Evolutionary conservation across 2,329 filamentous ascomycete species (phyloP).

Genomic region (Arthroderma sp.): DNA sequence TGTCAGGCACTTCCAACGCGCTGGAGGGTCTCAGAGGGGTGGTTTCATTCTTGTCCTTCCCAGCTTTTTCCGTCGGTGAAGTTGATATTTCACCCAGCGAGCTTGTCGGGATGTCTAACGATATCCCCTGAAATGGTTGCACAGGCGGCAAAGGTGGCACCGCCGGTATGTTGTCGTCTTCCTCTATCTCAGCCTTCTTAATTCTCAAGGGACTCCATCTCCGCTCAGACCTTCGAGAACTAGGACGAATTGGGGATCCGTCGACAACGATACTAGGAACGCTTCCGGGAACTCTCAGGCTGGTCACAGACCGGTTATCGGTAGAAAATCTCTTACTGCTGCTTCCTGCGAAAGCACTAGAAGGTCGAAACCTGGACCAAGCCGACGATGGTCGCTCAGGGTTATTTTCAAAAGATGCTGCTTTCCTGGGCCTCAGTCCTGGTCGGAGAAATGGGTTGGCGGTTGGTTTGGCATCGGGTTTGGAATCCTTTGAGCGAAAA

Average conservation of each 20-base stretch:
- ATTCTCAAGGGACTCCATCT: slow-evolving; percentile 27
- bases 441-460: too few species aligned
- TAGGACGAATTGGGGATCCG: slow-evolving; percentile 21
- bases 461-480: too few species aligned
- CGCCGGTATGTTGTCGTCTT: slow-evolving; percentile 20
- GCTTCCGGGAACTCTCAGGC: slow-evolving; percentile 20
- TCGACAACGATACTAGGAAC: slow-evolving; percentile 30
- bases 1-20: not conserved
- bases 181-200: slow-evolving; percentile 21
- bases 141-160: slow-evolving; percentile 15
- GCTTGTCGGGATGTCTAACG: slow-evolving; percentile 43
- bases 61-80: slow-evolving; percentile 28
- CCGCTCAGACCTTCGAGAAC: slow-evolving; percentile 32
- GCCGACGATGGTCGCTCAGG: slow-evolving; percentile 1
- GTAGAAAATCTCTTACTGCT: slow-evolving; percentile 4
- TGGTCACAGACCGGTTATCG: slow-evolving; percentile 15
- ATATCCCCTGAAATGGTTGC: slow-evolving; percentile 35
- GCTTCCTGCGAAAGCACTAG: not conserved
- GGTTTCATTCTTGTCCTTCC: not conserved
- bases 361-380: slow-evolving; percentile 1
- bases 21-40: not conserved
- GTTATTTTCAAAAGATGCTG: too few species aligned
- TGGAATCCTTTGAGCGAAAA: too few species aligned
- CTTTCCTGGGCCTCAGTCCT: too few species aligned
- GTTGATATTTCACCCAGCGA: slow-evolving; percentile 40